Percentiles rank a stretch among this genome's conserved stretches.
Evolutionary conservation across 2,329 filamentous ascomycete genomes (phyloP).

Genomic region (Epicoccum sorghinum): DNA sequence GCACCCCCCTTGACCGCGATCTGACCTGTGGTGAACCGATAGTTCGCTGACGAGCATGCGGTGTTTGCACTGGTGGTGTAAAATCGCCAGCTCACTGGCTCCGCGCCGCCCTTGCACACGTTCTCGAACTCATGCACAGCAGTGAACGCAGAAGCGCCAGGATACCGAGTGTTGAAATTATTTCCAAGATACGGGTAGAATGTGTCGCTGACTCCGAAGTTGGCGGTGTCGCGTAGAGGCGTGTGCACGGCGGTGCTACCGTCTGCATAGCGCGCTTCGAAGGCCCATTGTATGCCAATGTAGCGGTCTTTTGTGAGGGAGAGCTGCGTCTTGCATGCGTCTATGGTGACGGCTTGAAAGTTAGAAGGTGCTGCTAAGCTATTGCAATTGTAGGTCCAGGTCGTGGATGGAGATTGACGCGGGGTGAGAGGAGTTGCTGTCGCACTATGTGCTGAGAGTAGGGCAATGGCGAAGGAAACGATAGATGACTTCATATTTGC

Average conservation of each 20-base stretch:
- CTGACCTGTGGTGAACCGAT: not conserved
- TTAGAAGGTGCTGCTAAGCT: no score
- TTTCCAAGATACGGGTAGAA: not conserved
- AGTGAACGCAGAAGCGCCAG: not conserved
- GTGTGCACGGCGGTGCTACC: not conserved
- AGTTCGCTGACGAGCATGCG: not conserved
- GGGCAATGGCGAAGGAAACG: no score
- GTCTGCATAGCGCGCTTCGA: not conserved
- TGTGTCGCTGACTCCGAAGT: not conserved
- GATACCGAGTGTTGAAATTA: not conserved
- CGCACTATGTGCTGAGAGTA: no score
- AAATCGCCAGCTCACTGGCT: not conserved
- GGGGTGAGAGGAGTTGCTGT: no score
- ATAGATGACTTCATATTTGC: no score
- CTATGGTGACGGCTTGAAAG: no score
- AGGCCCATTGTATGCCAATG: not conserved
- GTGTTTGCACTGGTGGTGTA: not conserved
- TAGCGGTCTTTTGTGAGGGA: no score
- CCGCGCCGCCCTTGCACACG: not conserved
- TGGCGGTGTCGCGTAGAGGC: not conserved
- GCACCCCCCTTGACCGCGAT: not conserved
- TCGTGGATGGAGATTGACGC: no score
- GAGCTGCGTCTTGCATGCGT: no score
- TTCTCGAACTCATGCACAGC: not conserved
- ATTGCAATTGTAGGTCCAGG: no score